Conservation (phyloP, 768 basidiomycete genomes). For the Tricholoma hemisulphureum region DNA sequence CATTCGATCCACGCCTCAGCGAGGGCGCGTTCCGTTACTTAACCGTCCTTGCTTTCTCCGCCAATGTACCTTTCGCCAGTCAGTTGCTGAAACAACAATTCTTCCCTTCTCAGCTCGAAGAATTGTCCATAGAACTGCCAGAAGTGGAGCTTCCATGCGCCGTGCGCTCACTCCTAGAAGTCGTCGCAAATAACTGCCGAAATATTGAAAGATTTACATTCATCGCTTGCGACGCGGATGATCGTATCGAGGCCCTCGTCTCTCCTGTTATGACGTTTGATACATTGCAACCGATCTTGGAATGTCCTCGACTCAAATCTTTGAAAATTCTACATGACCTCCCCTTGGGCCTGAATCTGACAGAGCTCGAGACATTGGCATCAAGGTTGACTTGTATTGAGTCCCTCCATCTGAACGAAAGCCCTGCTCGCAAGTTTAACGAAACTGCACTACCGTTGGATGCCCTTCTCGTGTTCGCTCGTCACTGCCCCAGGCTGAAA, state of each 20-base stretch:
- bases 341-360: not conserved
- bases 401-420: not conserved
- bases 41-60: not conserved
- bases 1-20: not conserved
- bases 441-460: slow-evolving; percentile 3
- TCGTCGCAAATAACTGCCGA: not conserved
- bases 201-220: not conserved
- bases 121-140: not conserved
- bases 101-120: not conserved
- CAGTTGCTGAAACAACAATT: not conserved
- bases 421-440: not conserved
- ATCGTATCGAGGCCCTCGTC: not conserved
- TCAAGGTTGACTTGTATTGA: not conserved
- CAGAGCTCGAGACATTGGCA: not conserved
- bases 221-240: not conserved
- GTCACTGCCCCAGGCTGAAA: not conserved
- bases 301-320: not conserved
- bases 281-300: not conserved
- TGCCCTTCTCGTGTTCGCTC: not conserved
- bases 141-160: not conserved
- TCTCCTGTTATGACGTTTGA: not conserved
- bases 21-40: not conserved
- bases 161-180: not conserved
- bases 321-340: not conserved
- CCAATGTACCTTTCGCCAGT: not conserved